These are phyloP conservation scores for Curvularia lunata DNA, from an alignment of 2,329 filamentous ascomycete genomes.

Conservation along the genomic window DNA sequence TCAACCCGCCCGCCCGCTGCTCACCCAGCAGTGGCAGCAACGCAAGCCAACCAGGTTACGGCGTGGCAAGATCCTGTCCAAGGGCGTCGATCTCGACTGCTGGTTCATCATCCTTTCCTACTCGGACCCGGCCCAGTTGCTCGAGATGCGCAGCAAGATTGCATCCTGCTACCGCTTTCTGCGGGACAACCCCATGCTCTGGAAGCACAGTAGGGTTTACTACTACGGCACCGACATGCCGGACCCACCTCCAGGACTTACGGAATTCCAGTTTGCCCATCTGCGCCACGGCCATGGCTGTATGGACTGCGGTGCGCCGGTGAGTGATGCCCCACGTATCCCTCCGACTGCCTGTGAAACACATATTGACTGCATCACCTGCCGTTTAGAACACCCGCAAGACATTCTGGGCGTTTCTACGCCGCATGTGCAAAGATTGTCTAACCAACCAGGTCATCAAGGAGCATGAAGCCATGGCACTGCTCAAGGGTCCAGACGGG, in stretches of 20 bases:
- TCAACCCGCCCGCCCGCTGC: constrained; percentile 19
- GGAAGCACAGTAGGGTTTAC: constrained; percentile 47
- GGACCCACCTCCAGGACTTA: constrained; percentile 45
- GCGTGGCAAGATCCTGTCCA: constrained; percentile 35
- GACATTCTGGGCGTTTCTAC: constrained; percentile 53
- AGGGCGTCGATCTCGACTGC: constrained; percentile 41
- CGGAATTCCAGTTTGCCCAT: constrained; percentile 50
- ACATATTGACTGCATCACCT: neutral
- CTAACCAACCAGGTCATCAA: constrained; percentile 43
- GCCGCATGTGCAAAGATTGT: constrained; percentile 52
- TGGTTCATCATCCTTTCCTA: constrained; percentile 48
- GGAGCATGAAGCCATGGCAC: constrained; percentile 38
- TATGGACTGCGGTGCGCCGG: constrained; percentile 45
- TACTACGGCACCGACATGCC: constrained; percentile 45
- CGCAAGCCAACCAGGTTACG: constrained; percentile 39
- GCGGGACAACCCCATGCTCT: constrained; percentile 46
- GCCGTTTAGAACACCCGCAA: constrained; percentile 43
- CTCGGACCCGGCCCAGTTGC: constrained; percentile 43
- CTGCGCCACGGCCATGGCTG: constrained; percentile 50
- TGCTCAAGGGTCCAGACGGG: constrained; percentile 34
- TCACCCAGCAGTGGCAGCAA: constrained; percentile 31
- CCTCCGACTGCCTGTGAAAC: neutral
- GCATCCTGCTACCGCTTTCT: constrained; percentile 46
- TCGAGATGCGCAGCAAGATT: constrained; percentile 46
- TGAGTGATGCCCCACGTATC: neutral